Evolutionary conservation across 768 basidiomycete species (phyloP).

Genomic region (Mycena pura): DNA sequence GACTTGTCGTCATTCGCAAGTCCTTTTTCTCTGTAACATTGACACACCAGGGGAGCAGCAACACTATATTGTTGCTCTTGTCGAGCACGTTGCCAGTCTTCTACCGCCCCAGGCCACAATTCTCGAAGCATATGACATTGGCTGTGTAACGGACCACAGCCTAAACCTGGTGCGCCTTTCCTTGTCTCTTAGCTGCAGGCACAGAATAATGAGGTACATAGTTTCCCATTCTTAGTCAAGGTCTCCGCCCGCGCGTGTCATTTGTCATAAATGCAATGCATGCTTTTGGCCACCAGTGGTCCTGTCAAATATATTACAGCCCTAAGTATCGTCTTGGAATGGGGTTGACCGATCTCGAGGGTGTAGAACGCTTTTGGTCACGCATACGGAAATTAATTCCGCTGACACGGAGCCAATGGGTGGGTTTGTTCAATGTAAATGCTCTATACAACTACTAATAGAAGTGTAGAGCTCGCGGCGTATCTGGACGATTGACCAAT

Average conservation of each 20-base stretch:
- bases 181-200: background rate
- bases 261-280: slow-evolving; percentile 43
- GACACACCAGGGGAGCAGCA: slow-evolving; percentile 46
- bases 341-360: slow-evolving; percentile 44
- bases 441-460: background rate
- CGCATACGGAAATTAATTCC: slow-evolving; percentile 30
- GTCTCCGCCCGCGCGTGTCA: slow-evolving; percentile 23
- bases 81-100: slow-evolving; percentile 35
- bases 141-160: slow-evolving; percentile 41
- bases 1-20: slow-evolving; percentile 45
- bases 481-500: slow-evolving; percentile 44
- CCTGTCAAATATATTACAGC: slow-evolving; percentile 43
- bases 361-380: slow-evolving; percentile 43
- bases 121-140: slow-evolving; percentile 40
- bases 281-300: slow-evolving; percentile 42
- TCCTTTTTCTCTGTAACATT: slow-evolving; percentile 46
- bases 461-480: slow-evolving; percentile 20
- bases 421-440: slow-evolving; percentile 15
- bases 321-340: slow-evolving; percentile 36
- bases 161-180: slow-evolving; percentile 32
- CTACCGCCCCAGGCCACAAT: slow-evolving; percentile 39
- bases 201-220: slow-evolving; percentile 29
- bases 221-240: slow-evolving; percentile 31
- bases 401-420: slow-evolving; percentile 21
- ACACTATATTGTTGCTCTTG: slow-evolving; percentile 42